These are phyloP conservation scores for Diaporthe capsici DNA, from an alignment of 2,329 filamentous ascomycete genomes.

Conservation along the genomic window DNA sequence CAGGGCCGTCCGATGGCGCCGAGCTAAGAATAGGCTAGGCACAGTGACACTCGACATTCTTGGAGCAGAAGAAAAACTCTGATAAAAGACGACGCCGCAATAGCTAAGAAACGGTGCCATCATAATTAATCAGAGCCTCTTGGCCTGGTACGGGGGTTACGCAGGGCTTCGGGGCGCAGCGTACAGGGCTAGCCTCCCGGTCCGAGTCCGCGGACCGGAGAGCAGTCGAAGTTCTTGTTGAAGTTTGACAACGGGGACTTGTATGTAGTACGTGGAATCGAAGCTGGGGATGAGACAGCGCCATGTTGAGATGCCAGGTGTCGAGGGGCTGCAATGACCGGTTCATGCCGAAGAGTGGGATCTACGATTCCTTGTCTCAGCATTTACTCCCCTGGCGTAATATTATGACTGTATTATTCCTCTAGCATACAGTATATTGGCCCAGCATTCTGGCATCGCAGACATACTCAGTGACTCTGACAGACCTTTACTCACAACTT, in stretches of 20 bases:
- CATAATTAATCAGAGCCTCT: slow-evolving; percentile 16
- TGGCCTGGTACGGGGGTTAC: neutral
- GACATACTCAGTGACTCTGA: neutral
- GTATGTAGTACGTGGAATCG: neutral
- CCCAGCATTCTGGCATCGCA: neutral
- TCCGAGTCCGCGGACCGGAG: slow-evolving; percentile 8
- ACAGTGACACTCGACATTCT: neutral
- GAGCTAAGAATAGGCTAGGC: slow-evolving; percentile 21
- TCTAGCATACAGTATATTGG: neutral
- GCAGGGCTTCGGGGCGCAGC: slow-evolving; percentile 34
- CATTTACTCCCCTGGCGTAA: neutral
- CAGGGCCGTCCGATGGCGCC: neutral
- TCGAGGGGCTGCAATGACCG: neutral
- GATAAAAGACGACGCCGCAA: neutral
- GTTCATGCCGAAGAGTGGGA: slow-evolving; percentile 21
- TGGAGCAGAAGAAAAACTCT: neutral
- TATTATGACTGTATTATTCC: slow-evolving; percentile 13
- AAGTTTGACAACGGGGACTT: neutral
- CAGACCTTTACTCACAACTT: neutral
- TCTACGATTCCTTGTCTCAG: slow-evolving; percentile 10
- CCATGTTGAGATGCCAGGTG: neutral
- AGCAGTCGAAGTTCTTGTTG: neutral
- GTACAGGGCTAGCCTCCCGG: neutral
- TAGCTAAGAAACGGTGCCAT: slow-evolving; percentile 12
- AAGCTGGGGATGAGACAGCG: slow-evolving; percentile 9